phyloP scores from a whole-genome alignment of 352 stramenopile species.

The Poterioochromonas sp. region DNA sequence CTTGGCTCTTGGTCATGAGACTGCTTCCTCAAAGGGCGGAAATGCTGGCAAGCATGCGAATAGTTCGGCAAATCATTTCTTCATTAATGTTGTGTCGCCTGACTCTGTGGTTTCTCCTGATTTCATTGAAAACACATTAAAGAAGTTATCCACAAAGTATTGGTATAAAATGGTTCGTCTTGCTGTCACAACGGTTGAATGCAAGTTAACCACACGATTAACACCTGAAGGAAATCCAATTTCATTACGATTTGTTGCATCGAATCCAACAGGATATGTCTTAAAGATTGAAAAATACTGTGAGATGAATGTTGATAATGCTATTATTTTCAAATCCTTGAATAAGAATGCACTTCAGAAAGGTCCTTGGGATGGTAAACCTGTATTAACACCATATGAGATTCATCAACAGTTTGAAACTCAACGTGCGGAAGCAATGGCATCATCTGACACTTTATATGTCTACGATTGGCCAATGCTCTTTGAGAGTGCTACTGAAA shows the following conservation, averaged over 20 bases:
- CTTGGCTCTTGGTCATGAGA: constrained; percentile 67
- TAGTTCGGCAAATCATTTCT: constrained; percentile 84
- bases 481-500: constrained; percentile 89
- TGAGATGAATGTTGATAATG: constrained; percentile 45
- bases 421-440: constrained; percentile 65
- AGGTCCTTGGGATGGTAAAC: constrained; percentile 76
- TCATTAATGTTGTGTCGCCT: constrained; percentile 92
- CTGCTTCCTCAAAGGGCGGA: too few species aligned
- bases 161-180: constrained; percentile 77
- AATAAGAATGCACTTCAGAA: constrained; percentile 34
- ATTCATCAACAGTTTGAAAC: constrained; percentile 86
- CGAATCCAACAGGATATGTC: constrained; percentile 96
- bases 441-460: constrained; percentile 77
- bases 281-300: constrained; percentile 86
- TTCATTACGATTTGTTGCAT: constrained; percentile 85
- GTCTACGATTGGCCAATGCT: constrained; percentile 98
- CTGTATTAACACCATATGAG: constrained; percentile 90
- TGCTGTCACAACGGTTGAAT: constrained; percentile 88
- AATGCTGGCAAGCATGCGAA: constrained; percentile 53
- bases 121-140: constrained; percentile 89
- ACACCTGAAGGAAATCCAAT: constrained; percentile 75
- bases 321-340: constrained; percentile 33
- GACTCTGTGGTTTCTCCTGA: constrained; percentile 82
- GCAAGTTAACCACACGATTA: constrained; percentile 87
- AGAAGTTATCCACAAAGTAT: constrained; percentile 65